Evolutionary conservation across 2,329 filamentous ascomycete species (phyloP).

Genomic region (Lecanosticta acicola): DNA sequence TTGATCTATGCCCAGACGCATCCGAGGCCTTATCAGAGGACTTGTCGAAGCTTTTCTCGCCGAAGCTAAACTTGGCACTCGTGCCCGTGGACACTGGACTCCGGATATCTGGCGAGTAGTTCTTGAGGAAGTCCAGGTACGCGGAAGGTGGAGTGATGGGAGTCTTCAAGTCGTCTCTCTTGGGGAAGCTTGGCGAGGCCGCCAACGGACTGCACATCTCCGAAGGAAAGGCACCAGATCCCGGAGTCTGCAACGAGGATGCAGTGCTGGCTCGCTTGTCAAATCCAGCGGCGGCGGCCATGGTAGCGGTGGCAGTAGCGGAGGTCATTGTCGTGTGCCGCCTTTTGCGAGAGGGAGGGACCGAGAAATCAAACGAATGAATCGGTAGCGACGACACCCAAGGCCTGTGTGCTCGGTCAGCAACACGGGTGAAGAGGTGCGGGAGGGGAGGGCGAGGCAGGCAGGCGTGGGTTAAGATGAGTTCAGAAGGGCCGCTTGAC

Average conservation of each 20-base stretch:
- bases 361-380: conserved; percentile 30
- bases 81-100: conserved; percentile 60
- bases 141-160: conserved; percentile 86
- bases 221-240: conserved; percentile 54
- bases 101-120: conserved; percentile 64
- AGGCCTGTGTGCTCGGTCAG: conserved; percentile 23
- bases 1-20: conserved; percentile 30
- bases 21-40: conserved; percentile 23
- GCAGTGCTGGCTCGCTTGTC: conserved; percentile 35
- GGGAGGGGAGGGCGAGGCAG: conserved; percentile 12
- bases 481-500: conserved; percentile 10
- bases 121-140: conserved; percentile 89
- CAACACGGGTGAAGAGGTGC: conserved; percentile 20
- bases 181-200: conserved; percentile 57
- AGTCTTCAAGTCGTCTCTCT: conserved; percentile 64
- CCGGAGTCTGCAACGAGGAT: conserved; percentile 47
- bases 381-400: conserved; percentile 24
- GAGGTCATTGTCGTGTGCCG: conserved; percentile 25
- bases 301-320: conserved; percentile 30
- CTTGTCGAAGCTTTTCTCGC: conserved; percentile 34
- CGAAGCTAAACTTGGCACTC: conserved; percentile 47
- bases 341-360: conserved; percentile 25
- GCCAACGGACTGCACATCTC: conserved; percentile 61
- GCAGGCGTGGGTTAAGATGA: conserved; percentile 12
- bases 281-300: conserved; percentile 31